Evolutionary conservation across 192 early-diverging fungal species (phyloP).

Genomic region (Mortierella hygrophila): DNA sequence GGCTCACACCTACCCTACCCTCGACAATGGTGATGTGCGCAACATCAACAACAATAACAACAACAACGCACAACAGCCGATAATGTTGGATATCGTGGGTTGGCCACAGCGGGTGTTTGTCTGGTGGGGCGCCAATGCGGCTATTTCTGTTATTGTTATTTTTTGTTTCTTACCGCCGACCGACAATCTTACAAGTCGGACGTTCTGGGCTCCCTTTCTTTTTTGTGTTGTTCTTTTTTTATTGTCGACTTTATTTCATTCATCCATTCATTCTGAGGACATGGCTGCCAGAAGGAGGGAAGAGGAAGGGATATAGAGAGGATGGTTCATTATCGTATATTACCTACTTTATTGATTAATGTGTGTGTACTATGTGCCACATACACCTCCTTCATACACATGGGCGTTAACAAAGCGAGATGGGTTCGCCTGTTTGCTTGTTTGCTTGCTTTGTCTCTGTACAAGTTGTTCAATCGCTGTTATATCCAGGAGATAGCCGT

Average conservation of each 20-base stretch:
- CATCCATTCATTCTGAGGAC: no score
- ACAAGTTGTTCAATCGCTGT: no score
- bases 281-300: neutral
- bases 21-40: neutral
- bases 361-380: neutral
- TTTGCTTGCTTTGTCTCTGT: no score
- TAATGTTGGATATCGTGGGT: neutral
- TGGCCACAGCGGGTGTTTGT: constrained; percentile 3
- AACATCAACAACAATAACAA: neutral
- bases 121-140: neutral
- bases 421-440: no score
- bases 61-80: neutral
- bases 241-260: neutral
- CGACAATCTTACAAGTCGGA: neutral
- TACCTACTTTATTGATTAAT: neutral
- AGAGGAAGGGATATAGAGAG: no score
- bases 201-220: neutral
- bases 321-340: no score
- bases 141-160: neutral
- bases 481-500: no score
- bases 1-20: neutral
- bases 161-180: constrained; percentile 1
- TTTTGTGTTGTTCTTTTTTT: neutral
- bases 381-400: neutral
- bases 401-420: neutral